phyloP scores from a whole-genome alignment of 495 filamentous ascomycete genomes.

The Hypomontagnella submonticulosa region DNA sequence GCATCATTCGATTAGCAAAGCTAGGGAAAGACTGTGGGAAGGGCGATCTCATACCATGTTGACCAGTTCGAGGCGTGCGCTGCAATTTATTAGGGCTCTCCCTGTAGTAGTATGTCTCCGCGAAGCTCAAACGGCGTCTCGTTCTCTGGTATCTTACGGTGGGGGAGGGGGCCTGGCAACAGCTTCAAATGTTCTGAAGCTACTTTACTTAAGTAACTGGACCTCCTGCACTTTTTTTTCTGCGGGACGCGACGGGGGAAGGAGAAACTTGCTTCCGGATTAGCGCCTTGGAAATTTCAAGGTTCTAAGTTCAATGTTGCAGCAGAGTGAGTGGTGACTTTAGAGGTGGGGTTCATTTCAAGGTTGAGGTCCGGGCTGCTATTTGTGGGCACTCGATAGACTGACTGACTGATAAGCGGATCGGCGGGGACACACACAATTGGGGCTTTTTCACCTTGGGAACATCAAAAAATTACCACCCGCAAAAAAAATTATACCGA shows the following conservation, averaged over 20 bases:
- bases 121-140: conserved; percentile 20
- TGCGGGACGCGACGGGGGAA: conserved; percentile 25
- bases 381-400: background rate
- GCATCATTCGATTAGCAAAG: conserved; percentile 18
- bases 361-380: too few relatives aligned
- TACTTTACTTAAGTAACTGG: too few relatives aligned
- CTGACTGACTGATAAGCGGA: conserved; percentile 26
- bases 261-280: conserved; percentile 33
- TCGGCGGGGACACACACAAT: conserved; percentile 42
- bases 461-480: conserved; percentile 37
- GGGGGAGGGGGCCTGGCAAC: conserved; percentile 22
- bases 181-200: conserved; percentile 35
- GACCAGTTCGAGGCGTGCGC: conserved; percentile 1
- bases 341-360: too few relatives aligned
- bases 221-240: conserved; percentile 34
- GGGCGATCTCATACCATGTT: conserved; percentile 39
- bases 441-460: conserved; percentile 34
- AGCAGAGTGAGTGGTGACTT: too few relatives aligned
- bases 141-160: conserved; percentile 21
- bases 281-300: too few relatives aligned
- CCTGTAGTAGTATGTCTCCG: conserved; percentile 19
- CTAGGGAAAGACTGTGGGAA: background rate
- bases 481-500: conserved; percentile 31
- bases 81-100: conserved; percentile 1
- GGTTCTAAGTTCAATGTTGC: background rate